phyloP scores from a whole-genome alignment of 306 rosid species.

The Purshia tridentata region DNA sequence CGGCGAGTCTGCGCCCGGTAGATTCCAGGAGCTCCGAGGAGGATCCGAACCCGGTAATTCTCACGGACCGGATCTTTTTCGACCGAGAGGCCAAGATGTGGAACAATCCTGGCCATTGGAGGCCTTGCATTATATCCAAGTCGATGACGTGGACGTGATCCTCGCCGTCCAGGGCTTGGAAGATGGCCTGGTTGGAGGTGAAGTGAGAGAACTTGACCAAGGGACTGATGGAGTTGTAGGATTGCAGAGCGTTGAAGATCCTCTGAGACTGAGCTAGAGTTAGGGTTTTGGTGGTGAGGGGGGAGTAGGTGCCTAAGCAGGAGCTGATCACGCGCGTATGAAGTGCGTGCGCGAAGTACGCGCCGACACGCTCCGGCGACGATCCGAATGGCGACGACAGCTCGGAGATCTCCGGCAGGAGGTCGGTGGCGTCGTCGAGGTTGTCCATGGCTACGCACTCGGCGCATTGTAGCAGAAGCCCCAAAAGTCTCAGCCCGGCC shows the following conservation, averaged over 20 bases:
- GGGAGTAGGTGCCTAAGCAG: constrained; percentile 63
- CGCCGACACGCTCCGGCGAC: constrained; percentile 90
- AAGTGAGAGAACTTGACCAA: constrained; percentile 89
- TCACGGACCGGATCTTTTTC: constrained; percentile 71
- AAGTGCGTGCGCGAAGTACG: constrained; percentile 85
- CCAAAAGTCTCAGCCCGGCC: constrained; percentile 63
- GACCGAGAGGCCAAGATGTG: constrained; percentile 90
- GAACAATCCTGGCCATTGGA: constrained; percentile 98
- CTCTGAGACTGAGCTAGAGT: constrained; percentile 60
- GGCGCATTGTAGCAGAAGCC: constrained; percentile 88
- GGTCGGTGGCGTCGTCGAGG: constrained; percentile 68
- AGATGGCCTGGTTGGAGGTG: constrained; percentile 97
- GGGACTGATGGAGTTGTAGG: constrained; percentile 88
- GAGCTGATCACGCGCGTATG: constrained; percentile 91
- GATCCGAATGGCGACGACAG: constrained; percentile 86
- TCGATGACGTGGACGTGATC: constrained; percentile 94
- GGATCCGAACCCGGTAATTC: constrained; percentile 93
- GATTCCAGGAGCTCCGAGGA: constrained; percentile 77
- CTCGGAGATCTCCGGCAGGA: constrained; percentile 79
- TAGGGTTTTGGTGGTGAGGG: constrained; percentile 51
- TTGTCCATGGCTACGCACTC: constrained; percentile 86
- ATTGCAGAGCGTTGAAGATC: constrained; percentile 79
- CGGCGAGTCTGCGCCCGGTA: constrained; percentile 86
- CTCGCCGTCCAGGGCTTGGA: constrained; percentile 88
- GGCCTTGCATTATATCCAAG: constrained; percentile 96